Conservation (phyloP, 495 filamentous ascomycete species). For the Lepidopterella palustris region DNA sequence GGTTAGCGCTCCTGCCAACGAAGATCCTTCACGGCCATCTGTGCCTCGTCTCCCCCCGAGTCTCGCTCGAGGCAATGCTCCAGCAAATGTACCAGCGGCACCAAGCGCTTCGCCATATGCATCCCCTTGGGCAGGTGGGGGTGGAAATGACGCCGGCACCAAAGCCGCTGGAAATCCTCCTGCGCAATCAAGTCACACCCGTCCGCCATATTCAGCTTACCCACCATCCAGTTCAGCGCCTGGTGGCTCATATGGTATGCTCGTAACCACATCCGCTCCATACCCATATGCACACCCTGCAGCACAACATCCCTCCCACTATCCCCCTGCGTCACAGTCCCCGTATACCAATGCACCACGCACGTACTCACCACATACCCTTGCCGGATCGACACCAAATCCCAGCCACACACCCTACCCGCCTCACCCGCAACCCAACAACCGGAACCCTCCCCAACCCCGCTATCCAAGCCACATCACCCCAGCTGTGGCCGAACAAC, state of each 20-base stretch:
- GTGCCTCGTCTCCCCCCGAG: conserved; percentile 22
- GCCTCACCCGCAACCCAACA: neutral
- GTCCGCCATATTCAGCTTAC: conserved; percentile 10
- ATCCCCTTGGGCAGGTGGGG: conserved; percentile 25
- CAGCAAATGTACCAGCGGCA: conserved; percentile 8
- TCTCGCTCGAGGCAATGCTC: conserved; percentile 13
- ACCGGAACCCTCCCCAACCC: neutral
- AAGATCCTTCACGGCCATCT: neutral
- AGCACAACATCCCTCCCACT: conserved; percentile 1
- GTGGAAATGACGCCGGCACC: neutral
- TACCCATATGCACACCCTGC: conserved; percentile 9
- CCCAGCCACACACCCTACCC: neutral
- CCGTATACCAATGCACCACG: conserved; percentile 1
- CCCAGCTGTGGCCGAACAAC: conserved; percentile 8
- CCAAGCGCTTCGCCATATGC: conserved; percentile 20
- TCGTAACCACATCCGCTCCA: conserved; percentile 14
- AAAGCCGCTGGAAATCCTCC: neutral
- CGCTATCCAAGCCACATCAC: conserved; percentile 15
- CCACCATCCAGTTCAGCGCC: conserved; percentile 2
- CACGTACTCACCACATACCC: conserved; percentile 11
- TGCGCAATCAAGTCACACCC: neutral
- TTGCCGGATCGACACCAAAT: conserved; percentile 6
- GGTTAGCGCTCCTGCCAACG: neutral
- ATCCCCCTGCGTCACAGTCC: neutral
- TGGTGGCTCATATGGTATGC: conserved; percentile 19